Evolutionary conservation across 495 filamentous ascomycete species (phyloP).

Genomic region (Aspergillus conjunctus): DNA sequence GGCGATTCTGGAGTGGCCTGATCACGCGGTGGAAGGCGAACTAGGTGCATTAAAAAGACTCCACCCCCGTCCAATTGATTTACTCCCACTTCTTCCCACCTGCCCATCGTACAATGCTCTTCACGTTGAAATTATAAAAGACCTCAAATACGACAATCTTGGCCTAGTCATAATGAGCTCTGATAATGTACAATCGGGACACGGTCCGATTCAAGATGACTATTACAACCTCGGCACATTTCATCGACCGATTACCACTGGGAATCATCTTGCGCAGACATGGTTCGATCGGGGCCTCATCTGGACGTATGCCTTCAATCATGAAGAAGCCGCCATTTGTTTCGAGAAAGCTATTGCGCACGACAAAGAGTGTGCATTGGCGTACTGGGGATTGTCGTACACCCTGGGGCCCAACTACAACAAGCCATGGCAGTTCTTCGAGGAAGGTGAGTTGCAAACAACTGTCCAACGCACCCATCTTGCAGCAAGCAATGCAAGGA

Average conservation of each 20-base stretch:
- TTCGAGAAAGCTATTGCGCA: slow-evolving; percentile 46
- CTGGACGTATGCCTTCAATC: slow-evolving; percentile 37
- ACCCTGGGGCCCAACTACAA: slow-evolving; percentile 72
- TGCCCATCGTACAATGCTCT: not conserved
- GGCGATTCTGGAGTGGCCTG: not conserved
- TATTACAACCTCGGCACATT: slow-evolving; percentile 61
- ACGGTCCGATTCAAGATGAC: slow-evolving; percentile 1
- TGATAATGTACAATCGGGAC: slow-evolving; percentile 7
- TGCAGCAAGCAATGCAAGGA: slow-evolving; percentile 46
- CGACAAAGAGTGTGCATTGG: slow-evolving; percentile 60
- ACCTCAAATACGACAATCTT: not conserved
- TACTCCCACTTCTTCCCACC: not conserved
- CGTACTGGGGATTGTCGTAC: slow-evolving; percentile 69
- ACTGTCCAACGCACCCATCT: slow-evolving; percentile 48
- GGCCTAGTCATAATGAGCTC: not conserved
- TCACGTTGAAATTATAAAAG: not conserved
- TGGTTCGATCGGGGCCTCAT: slow-evolving; percentile 35
- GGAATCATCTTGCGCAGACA: slow-evolving; percentile 28
- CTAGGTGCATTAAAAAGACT: not conserved
- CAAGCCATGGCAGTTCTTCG: slow-evolving; percentile 70
- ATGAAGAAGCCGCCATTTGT: slow-evolving; percentile 29
- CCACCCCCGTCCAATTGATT: not conserved
- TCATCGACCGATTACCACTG: slow-evolving; percentile 47
- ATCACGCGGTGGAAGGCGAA: not conserved
- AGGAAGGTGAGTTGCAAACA: slow-evolving; percentile 53